phyloP scores from a whole-genome alignment of 768 basidiomycete genomes.

The Lentinula detonsa region DNA sequence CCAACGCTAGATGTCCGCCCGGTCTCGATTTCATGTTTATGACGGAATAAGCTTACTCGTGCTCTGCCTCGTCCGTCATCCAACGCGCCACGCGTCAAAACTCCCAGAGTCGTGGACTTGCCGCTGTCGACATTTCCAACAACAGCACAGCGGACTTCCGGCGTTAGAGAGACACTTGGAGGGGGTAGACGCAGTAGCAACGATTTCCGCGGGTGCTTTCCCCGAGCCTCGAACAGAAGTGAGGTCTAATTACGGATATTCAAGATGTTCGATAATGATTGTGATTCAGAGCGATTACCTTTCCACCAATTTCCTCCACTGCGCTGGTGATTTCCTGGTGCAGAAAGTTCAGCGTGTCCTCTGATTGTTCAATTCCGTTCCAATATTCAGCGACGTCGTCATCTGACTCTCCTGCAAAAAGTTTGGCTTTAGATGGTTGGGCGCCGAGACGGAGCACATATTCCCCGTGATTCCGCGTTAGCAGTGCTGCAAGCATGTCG shows the following conservation, averaged over 20 bases:
- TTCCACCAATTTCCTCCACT: slow-evolving; percentile 77
- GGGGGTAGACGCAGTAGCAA: slow-evolving; percentile 73
- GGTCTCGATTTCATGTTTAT: slow-evolving; percentile 96
- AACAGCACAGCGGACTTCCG: slow-evolving; percentile 92
- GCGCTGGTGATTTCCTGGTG: slow-evolving; percentile 34
- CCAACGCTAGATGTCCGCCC: slow-evolving; percentile 94
- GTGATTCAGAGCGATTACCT: slow-evolving; percentile 35
- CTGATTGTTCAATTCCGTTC: slow-evolving; percentile 45
- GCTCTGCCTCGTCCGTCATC: slow-evolving; percentile 81
- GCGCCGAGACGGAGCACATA: slow-evolving; percentile 69
- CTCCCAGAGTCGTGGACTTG: slow-evolving; percentile 91
- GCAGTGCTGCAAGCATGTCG: slow-evolving; percentile 56
- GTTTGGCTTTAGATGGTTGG: slow-evolving; percentile 48
- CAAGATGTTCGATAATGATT: background rate
- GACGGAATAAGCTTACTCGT: slow-evolving; percentile 86
- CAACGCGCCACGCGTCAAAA: slow-evolving; percentile 84
- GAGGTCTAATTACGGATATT: slow-evolving; percentile 37
- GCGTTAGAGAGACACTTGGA: slow-evolving; percentile 66
- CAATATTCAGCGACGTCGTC: slow-evolving; percentile 41
- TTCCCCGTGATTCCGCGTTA: slow-evolving; percentile 69
- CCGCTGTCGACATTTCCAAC: slow-evolving; percentile 95
- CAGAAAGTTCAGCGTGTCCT: slow-evolving; percentile 46
- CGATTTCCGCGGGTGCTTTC: slow-evolving; percentile 46
- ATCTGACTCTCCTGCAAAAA: slow-evolving; percentile 51
- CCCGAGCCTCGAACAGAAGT: slow-evolving; percentile 41